These are phyloP conservation scores for Pythium volutum DNA, from an alignment of 352 stramenopile genomes.

Conservation along the genomic window DNA sequence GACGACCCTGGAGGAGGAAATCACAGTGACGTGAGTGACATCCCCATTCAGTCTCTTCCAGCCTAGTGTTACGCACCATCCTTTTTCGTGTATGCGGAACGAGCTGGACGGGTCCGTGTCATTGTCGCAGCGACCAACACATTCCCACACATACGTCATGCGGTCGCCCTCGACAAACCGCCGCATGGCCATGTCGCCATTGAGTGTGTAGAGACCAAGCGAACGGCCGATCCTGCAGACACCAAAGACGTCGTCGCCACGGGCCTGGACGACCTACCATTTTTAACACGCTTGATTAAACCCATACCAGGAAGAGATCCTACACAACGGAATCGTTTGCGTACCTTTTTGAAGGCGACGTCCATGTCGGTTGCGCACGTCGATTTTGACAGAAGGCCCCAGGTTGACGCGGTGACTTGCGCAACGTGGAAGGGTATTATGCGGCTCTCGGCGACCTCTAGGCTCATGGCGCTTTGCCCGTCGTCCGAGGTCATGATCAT, in stretches of 20 bases:
- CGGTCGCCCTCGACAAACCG: constrained; percentile 41
- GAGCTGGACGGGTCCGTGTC: constrained; percentile 18
- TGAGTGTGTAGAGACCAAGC: constrained; percentile 28
- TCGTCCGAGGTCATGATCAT: constrained; percentile 43
- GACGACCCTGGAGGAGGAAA: constrained; percentile 39
- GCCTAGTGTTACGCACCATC: constrained; percentile 34
- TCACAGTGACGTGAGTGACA: too few relatives aligned
- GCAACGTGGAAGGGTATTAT: constrained; percentile 32
- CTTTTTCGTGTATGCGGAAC: constrained; percentile 44
- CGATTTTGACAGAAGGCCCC: constrained; percentile 32
- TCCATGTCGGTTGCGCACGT: constrained; percentile 8
- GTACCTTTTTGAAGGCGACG: constrained; percentile 35
- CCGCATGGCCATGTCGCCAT: constrained; percentile 43
- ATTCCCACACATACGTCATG: constrained; percentile 54
- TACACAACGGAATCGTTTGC: too few relatives aligned
- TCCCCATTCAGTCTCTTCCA: too few relatives aligned
- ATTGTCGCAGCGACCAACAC: constrained; percentile 28
- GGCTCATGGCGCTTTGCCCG: constrained; percentile 33
- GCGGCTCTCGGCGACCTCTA: constrained; percentile 44
- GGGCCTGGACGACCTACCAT: constrained; percentile 42
- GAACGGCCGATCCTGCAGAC: constrained; percentile 39
- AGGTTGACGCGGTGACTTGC: constrained; percentile 30
- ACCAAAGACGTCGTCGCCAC: constrained; percentile 45
- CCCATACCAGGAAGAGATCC: background rate
- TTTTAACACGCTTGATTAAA: too few relatives aligned